These are phyloP conservation scores for Chrysoporthe puriensis DNA, from an alignment of 2,329 filamentous ascomycete genomes.

Conservation along the genomic window DNA sequence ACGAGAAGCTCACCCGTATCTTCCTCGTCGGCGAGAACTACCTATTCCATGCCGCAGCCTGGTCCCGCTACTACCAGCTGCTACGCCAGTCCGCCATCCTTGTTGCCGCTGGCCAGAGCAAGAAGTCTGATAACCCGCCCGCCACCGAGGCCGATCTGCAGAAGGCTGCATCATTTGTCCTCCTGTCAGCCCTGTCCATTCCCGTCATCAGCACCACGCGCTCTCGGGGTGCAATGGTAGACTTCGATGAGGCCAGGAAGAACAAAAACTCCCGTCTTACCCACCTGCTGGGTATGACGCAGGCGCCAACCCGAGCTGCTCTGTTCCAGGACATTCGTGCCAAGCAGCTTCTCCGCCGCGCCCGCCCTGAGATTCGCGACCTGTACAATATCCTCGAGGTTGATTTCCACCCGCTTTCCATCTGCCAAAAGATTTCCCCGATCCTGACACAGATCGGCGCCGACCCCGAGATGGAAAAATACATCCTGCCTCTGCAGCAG, in stretches of 20 bases:
- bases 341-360: conserved; percentile 92
- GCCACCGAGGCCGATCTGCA: conserved; percentile 88
- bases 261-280: conserved; percentile 98
- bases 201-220: conserved; percentile 98
- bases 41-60: conserved; percentile 96
- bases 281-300: conserved; percentile 90
- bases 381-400: conserved; percentile 99
- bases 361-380: conserved; percentile 90
- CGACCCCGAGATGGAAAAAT: conserved; percentile 96
- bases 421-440: conserved; percentile 98
- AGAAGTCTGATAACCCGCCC: conserved; percentile 92
- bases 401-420: conserved; percentile 97
- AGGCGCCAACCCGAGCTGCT: conserved; percentile 83
- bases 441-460: conserved; percentile 92
- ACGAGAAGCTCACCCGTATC: conserved; percentile 97
- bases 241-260: conserved; percentile 95
- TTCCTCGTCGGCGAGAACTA: conserved; percentile 99
- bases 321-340: conserved; percentile 95
- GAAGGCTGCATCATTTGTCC: conserved; percentile 92
- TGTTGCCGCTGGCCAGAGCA: conserved; percentile 81
- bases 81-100: conserved; percentile 87
- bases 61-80: conserved; percentile 96
- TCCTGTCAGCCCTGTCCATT: conserved; percentile 94
- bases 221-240: conserved; percentile 92
- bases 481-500: conserved; percentile 93